Conservation (phyloP, 306 rosid species). For the Alnus rubra region DNA sequence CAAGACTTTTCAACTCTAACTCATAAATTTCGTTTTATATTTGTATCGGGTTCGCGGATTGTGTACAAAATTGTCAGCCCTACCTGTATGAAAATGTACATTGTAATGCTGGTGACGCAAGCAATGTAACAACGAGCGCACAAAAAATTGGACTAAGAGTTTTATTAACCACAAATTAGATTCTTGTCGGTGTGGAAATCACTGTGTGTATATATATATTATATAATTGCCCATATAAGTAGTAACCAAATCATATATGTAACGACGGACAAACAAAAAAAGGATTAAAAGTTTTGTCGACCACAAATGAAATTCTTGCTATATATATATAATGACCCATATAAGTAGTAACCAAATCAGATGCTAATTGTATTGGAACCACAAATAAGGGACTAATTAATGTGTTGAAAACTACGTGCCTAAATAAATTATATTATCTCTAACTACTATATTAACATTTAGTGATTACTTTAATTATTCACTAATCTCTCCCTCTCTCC, state of each 20-base stretch:
- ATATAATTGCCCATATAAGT: background rate
- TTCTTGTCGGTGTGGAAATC: background rate
- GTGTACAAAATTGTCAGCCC: too few species aligned
- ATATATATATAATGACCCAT: background rate
- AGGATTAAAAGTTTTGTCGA: background rate
- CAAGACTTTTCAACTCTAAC: too few species aligned
- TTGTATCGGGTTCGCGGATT: too few species aligned
- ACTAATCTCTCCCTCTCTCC: background rate
- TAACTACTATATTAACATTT: background rate
- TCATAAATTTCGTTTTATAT: too few species aligned
- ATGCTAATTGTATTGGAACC: background rate
- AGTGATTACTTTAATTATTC: background rate
- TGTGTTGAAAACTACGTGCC: background rate
- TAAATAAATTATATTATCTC: background rate
- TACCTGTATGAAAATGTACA: too few species aligned
- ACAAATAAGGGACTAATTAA: background rate
- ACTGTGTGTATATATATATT: background rate
- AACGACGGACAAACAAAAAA: too few species aligned
- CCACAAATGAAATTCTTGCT: background rate
- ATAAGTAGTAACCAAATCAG: conserved; percentile 2
- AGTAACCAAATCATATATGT: background rate
- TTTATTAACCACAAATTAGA: background rate
- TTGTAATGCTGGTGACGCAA: too few species aligned
- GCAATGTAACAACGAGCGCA: too few species aligned
- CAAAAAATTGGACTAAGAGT: background rate